These are phyloP conservation scores for Trichoderma endophyticum DNA, from an alignment of 2,329 filamentous ascomycete genomes.

Conservation along the genomic window DNA sequence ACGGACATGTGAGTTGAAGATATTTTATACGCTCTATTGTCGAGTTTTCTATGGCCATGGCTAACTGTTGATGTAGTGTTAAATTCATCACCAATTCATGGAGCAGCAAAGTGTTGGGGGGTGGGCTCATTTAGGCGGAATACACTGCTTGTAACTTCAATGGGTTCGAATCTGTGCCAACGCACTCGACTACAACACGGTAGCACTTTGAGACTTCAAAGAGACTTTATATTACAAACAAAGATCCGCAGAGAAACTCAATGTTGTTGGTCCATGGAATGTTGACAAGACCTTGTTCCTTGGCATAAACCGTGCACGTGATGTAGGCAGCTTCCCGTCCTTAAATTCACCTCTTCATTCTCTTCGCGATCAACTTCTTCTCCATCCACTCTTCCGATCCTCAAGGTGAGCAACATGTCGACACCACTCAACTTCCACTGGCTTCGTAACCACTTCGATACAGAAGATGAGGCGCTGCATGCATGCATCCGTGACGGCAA, in stretches of 20 bases:
- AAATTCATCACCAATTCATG: neutral
- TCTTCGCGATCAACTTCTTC: neutral
- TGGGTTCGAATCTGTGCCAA: neutral
- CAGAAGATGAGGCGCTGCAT: conserved; percentile 8
- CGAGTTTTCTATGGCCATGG: neutral
- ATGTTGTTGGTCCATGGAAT: neutral
- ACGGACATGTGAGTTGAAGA: neutral
- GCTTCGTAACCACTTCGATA: neutral
- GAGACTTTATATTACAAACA: neutral
- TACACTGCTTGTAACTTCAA: neutral
- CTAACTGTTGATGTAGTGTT: neutral
- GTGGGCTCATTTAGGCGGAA: neutral
- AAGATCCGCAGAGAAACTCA: neutral
- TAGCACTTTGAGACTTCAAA: neutral
- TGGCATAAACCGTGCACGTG: neutral
- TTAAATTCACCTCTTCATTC: neutral
- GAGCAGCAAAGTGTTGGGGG: neutral
- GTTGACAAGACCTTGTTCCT: neutral
- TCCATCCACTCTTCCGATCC: neutral
- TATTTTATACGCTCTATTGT: neutral
- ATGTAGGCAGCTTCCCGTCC: neutral
- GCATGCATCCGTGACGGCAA: conserved; percentile 18
- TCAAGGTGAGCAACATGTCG: neutral
- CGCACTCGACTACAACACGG: neutral
- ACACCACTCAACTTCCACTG: neutral